These are phyloP conservation scores for Pichia sp. DNA, from an alignment of 1,139 yeast species.

Conservation along the genomic window DNA sequence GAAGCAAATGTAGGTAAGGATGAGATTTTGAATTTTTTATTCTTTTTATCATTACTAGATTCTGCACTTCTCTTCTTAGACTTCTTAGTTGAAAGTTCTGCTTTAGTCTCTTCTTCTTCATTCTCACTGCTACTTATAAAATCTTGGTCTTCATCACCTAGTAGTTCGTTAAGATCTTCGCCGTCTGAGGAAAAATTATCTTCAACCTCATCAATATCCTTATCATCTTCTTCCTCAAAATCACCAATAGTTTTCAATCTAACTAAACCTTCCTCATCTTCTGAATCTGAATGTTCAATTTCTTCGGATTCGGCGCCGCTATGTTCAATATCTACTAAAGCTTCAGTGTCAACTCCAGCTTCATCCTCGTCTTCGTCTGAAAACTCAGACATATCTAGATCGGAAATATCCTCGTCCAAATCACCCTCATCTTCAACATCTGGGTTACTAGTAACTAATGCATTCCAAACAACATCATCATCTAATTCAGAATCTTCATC, in stretches of 20 bases:
- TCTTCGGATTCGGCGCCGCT: too few species aligned
- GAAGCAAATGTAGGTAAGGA: conserved; percentile 83
- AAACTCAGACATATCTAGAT: conserved; percentile 36
- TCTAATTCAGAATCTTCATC: conserved; percentile 45
- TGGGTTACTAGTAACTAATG: conserved; percentile 77
- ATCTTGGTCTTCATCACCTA: conserved; percentile 34
- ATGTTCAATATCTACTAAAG: too few species aligned
- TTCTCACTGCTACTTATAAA: conserved; percentile 17
- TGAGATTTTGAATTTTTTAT: conserved; percentile 56
- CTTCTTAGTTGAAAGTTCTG: conserved; percentile 15
- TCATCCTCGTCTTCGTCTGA: conserved; percentile 32
- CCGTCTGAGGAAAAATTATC: conserved; percentile 31
- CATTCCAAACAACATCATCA: conserved; percentile 86
- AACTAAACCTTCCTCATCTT: conserved; percentile 20
- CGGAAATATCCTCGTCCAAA: conserved; percentile 43
- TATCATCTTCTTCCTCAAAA: conserved; percentile 13
- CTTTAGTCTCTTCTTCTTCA: conserved; percentile 23
- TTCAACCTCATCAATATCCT: conserved; percentile 10
- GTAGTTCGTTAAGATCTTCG: conserved; percentile 27
- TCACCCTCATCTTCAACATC: conserved; percentile 59
- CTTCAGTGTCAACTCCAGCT: conserved; percentile 27
- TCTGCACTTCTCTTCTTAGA: conserved; percentile 22
- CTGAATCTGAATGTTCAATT: neutral
- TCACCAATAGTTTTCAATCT: conserved; percentile 1
- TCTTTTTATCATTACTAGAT: conserved; percentile 29